phyloP scores from a whole-genome alignment of 371 early-diverging fungal genomes.

The Choanephora cucurbitarum region DNA sequence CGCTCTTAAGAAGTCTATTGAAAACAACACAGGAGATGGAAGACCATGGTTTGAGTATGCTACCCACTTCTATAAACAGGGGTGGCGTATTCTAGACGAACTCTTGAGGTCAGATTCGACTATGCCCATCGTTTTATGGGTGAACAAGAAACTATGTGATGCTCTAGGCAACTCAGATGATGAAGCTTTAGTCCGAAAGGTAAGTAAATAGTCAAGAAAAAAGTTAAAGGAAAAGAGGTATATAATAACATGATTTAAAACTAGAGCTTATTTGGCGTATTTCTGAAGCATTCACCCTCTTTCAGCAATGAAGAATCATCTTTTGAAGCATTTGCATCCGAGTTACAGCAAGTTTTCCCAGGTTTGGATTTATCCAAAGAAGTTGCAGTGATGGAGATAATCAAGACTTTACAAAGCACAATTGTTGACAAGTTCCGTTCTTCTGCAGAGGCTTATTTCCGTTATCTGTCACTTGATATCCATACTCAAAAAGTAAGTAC shows the following conservation, averaged over 20 bases:
- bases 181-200: no score
- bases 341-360: constrained; percentile 18
- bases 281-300: constrained; percentile 20
- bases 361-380: constrained; percentile 10
- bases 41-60: constrained; percentile 71
- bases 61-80: constrained; percentile 63
- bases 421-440: constrained; percentile 29
- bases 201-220: not conserved
- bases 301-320: constrained; percentile 4
- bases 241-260: not conserved
- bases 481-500: constrained; percentile 20
- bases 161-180: no score
- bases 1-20: constrained; percentile 32
- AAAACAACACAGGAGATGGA: constrained; percentile 24
- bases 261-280: constrained; percentile 15
- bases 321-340: constrained; percentile 2
- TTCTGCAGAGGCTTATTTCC: constrained; percentile 38
- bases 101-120: constrained; percentile 17
- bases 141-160: constrained; percentile 11
- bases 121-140: constrained; percentile 33
- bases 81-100: constrained; percentile 64
- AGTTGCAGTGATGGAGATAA: constrained; percentile 4
- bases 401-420: constrained; percentile 26
- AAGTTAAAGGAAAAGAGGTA: not conserved
- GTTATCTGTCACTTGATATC: constrained; percentile 35